Conservation (phyloP, 805 yeast species). For the Sungouiozyma ichnusensis region DNA sequence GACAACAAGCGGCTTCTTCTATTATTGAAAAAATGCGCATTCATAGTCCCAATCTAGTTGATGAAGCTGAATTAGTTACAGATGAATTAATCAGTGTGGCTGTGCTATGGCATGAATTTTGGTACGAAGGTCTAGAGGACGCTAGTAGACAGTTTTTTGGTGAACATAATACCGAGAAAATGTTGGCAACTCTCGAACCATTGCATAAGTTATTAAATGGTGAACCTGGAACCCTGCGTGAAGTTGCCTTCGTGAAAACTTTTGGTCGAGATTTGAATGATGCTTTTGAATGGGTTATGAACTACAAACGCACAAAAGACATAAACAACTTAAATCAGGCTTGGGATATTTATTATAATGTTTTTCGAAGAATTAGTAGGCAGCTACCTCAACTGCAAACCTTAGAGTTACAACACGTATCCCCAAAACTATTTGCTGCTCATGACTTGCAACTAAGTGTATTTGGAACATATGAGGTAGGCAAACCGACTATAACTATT, state of each 20-base stretch:
- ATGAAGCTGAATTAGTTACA: constrained; percentile 82
- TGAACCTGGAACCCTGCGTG: constrained; percentile 85
- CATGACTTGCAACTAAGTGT: constrained; percentile 71
- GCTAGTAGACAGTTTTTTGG: constrained; percentile 86
- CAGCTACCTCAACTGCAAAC: constrained; percentile 79
- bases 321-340: constrained; percentile 84
- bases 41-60: constrained; percentile 71
- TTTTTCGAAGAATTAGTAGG: constrained; percentile 77
- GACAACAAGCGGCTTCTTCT: constrained; percentile 80
- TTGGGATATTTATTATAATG: constrained; percentile 92
- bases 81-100: constrained; percentile 87
- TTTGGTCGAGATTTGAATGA: constrained; percentile 84
- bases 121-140: constrained; percentile 95
- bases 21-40: constrained; percentile 83
- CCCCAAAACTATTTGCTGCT: constrained; percentile 75
- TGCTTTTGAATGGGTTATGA: constrained; percentile 85
- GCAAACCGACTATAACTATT: constrained; percentile 59
- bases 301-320: constrained; percentile 74
- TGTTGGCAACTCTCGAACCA: constrained; percentile 84
- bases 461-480: constrained; percentile 81
- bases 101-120: constrained; percentile 89
- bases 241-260: constrained; percentile 76
- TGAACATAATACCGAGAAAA: constrained; percentile 87
- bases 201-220: constrained; percentile 68
- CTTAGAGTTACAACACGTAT: constrained; percentile 80